Conservation (phyloP, 2,329 filamentous ascomycete genomes). For the Diaporthe aspalathi region DNA sequence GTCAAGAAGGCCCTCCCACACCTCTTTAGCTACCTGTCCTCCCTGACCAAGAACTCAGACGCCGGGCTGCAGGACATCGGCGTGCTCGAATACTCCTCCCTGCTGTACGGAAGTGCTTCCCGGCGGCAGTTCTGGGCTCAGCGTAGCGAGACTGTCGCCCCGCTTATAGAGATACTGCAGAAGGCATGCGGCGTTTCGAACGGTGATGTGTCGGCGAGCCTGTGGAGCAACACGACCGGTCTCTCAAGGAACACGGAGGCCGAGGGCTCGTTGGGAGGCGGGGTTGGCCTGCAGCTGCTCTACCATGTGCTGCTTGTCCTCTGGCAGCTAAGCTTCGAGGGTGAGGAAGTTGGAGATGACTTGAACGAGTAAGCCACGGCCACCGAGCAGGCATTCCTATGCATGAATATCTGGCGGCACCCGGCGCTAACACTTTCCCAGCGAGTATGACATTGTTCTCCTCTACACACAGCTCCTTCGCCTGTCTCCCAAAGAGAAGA, state of each 20-base stretch:
- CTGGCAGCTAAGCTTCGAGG: constrained; percentile 98
- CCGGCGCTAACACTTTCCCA: constrained; percentile 54
- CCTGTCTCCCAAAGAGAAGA: constrained; percentile 97
- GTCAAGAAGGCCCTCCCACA: constrained; percentile 79
- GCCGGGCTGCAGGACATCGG: constrained; percentile 94
- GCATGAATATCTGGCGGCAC: background rate
- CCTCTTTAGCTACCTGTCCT: constrained; percentile 87
- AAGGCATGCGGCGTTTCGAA: constrained; percentile 79
- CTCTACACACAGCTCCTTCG: constrained; percentile 93
- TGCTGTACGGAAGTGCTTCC: constrained; percentile 80
- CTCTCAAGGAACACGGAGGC: constrained; percentile 68
- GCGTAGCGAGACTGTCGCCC: constrained; percentile 83
- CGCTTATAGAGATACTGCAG: constrained; percentile 84
- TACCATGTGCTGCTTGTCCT: constrained; percentile 94
- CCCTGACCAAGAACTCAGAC: constrained; percentile 85
- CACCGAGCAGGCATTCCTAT: background rate
- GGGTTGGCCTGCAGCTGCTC: constrained; percentile 89
- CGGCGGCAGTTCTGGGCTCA: constrained; percentile 92
- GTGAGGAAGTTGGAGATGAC: constrained; percentile 76
- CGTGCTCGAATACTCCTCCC: constrained; percentile 87
- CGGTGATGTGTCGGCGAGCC: constrained; percentile 70
- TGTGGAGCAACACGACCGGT: constrained; percentile 68
- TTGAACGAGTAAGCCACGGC: constrained; percentile 79
- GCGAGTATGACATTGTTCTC: constrained; percentile 91
- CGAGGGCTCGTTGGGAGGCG: constrained; percentile 76